A percentile compares a stretch with the other conserved stretches of the same genome.
These are phyloP conservation scores for Suillus weaverae DNA, from an alignment of 768 basidiomycete genomes.

Conservation along the genomic window DNA sequence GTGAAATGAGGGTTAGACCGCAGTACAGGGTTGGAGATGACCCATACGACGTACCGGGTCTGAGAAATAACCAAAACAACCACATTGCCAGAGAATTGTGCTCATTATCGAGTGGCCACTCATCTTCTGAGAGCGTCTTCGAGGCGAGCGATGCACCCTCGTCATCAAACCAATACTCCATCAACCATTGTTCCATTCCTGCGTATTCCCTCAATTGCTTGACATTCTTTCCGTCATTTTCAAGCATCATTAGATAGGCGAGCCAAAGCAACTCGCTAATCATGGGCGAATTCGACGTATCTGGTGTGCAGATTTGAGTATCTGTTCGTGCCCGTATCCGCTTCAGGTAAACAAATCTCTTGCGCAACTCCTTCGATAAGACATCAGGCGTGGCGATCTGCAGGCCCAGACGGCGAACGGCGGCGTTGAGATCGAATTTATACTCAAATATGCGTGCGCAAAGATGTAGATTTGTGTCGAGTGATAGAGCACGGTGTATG, in stretches of 20 bases:
- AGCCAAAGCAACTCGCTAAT: conserved; percentile 55
- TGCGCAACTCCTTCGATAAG: conserved; percentile 63
- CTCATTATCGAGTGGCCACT: conserved; percentile 59
- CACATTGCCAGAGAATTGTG: conserved; percentile 68
- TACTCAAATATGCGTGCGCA: conserved; percentile 67
- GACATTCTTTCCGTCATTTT: conserved; percentile 76
- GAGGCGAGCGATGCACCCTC: conserved; percentile 55
- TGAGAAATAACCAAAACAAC: conserved; percentile 75
- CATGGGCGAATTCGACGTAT: conserved; percentile 17
- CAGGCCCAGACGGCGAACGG: conserved; percentile 49
- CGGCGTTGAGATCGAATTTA: conserved; percentile 65
- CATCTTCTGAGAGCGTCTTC: conserved; percentile 39
- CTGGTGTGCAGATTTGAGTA: conserved; percentile 24
- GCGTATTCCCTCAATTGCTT: conserved; percentile 71
- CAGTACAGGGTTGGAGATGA: conserved; percentile 1
- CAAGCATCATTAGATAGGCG: conserved; percentile 76
- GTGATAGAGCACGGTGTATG: conserved; percentile 50
- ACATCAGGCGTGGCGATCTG: conserved; percentile 39
- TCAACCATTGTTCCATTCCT: conserved; percentile 60
- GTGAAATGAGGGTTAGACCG: conserved; percentile 3
- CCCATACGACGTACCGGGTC: conserved; percentile 47
- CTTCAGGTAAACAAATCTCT: conserved; percentile 58
- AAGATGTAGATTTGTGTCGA: conserved; percentile 59
- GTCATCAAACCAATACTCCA: conserved; percentile 64
- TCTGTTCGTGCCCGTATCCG: conserved; percentile 46